Conservation (phyloP, 108 stramenopile genomes). For the Nitzschia sp. region DNA sequence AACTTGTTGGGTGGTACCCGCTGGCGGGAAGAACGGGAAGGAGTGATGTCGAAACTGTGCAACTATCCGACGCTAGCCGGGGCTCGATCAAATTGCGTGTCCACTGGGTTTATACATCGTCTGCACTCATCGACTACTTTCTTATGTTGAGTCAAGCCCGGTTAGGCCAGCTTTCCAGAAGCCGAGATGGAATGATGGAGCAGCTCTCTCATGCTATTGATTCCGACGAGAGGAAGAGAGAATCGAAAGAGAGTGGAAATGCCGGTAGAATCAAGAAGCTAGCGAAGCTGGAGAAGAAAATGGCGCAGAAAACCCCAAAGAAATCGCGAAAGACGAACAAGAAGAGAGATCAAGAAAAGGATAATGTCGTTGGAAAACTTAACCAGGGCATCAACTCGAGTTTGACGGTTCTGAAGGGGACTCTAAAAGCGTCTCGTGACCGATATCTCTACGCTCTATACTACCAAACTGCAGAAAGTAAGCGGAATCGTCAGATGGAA, state of each 20-base stretch:
- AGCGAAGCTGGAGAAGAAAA: slow-evolving; percentile 18
- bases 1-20: slow-evolving; percentile 87
- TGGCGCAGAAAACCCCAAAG: not conserved
- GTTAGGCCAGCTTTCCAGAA: slow-evolving; percentile 41
- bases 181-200: slow-evolving; percentile 52
- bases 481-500: slow-evolving; percentile 17
- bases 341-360: slow-evolving; percentile 12
- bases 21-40: slow-evolving; percentile 70
- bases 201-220: slow-evolving; percentile 50
- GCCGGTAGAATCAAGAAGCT: slow-evolving; percentile 24
- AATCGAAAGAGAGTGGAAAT: slow-evolving; percentile 26
- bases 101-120: slow-evolving; percentile 77
- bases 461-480: slow-evolving; percentile 33
- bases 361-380: slow-evolving; percentile 19
- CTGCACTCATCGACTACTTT: slow-evolving; percentile 72
- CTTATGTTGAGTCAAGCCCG: slow-evolving; percentile 59
- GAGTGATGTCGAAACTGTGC: slow-evolving; percentile 50
- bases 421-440: slow-evolving; percentile 33
- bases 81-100: slow-evolving; percentile 80
- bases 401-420: slow-evolving; percentile 22
- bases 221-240: slow-evolving; percentile 44
- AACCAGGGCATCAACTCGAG: slow-evolving; percentile 22
- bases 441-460: slow-evolving; percentile 28
- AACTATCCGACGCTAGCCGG: slow-evolving; percentile 56
- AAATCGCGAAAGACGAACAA: not conserved